Conservation (phyloP, 192 early-diverging fungal species). For the Mortierella antarctica region DNA sequence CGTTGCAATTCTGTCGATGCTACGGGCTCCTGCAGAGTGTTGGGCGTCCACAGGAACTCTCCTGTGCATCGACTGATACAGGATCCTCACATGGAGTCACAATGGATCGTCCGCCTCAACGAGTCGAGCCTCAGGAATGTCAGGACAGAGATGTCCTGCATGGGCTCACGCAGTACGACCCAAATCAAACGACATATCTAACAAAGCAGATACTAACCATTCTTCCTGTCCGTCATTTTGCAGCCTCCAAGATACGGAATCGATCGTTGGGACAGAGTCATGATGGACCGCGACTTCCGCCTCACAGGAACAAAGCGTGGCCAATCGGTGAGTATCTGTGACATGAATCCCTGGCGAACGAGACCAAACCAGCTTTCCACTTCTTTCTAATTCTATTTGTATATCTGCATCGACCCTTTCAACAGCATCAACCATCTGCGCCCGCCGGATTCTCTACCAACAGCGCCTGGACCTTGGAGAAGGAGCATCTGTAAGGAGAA, state of each 20-base stretch:
- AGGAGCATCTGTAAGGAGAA: conserved; percentile 39
- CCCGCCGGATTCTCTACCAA: conserved; percentile 74
- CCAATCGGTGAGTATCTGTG: conserved; percentile 61
- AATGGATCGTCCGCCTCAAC: too few relatives aligned
- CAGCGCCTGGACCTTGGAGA: conserved; percentile 78
- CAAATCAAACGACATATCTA: too few relatives aligned
- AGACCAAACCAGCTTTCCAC: neutral
- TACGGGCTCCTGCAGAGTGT: too few relatives aligned
- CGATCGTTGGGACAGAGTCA: conserved; percentile 81
- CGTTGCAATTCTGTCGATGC: too few relatives aligned
- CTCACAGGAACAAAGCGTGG: conserved; percentile 77
- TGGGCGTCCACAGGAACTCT: too few relatives aligned
- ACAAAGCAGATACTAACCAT: neutral
- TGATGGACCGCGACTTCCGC: conserved; percentile 82
- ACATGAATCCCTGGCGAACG: neutral
- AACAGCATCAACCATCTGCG: conserved; percentile 56
- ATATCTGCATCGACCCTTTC: neutral
- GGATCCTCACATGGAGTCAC: too few relatives aligned
- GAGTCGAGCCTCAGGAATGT: too few relatives aligned
- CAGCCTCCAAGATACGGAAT: conserved; percentile 72
- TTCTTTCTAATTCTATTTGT: neutral
- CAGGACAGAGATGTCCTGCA: too few relatives aligned
- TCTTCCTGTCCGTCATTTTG: neutral
- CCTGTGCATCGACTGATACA: too few relatives aligned
- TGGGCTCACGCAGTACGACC: too few relatives aligned